Percentiles rank a stretch among this genome's conserved stretches.
Conservation (phyloP, 768 basidiomycete species). For the Tricholoma furcatifolium region DNA sequence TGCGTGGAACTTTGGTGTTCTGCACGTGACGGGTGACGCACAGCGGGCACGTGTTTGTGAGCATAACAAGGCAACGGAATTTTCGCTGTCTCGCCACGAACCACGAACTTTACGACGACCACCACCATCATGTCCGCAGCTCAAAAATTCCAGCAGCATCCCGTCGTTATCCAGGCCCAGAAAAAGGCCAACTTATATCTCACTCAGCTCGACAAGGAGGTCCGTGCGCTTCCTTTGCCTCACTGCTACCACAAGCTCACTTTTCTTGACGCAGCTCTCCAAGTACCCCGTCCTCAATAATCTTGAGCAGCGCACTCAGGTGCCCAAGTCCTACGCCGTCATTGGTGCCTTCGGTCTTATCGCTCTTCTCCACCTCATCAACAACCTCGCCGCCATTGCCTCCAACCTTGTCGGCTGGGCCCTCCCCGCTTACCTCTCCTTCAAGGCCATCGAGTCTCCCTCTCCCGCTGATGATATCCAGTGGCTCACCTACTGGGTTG, state of each 20-base stretch:
- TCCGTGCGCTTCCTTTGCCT: slow-evolving; percentile 31
- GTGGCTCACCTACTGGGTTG: slow-evolving; percentile 98
- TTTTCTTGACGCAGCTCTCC: slow-evolving; percentile 48
- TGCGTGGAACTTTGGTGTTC: slow-evolving; percentile 19
- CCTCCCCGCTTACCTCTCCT: slow-evolving; percentile 92
- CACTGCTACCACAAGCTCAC: slow-evolving; percentile 8
- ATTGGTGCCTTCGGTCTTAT: slow-evolving; percentile 69
- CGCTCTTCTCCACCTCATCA: slow-evolving; percentile 78
- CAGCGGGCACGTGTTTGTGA: slow-evolving; percentile 21
- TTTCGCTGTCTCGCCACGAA: slow-evolving; percentile 22
- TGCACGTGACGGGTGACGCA: slow-evolving; percentile 17
- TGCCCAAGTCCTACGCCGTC: slow-evolving; percentile 91
- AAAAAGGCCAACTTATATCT: slow-evolving; percentile 81
- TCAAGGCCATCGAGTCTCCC: slow-evolving; percentile 92
- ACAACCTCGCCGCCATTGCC: slow-evolving; percentile 87
- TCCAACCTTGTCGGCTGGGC: slow-evolving; percentile 96
- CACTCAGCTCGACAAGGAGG: slow-evolving; percentile 96
- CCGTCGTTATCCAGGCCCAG: slow-evolving; percentile 79
- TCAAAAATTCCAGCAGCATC: slow-evolving; percentile 87
- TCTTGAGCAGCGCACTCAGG: slow-evolving; percentile 85
- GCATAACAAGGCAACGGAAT: slow-evolving; percentile 19
- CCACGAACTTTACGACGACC: slow-evolving; percentile 20
- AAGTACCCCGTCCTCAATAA: slow-evolving; percentile 86
- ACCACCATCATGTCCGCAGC: slow-evolving; percentile 64
- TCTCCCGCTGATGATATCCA: slow-evolving; percentile 83